Conservation (phyloP, 1,284 basidiomycete species). For the Puccinia coronata region DNA sequence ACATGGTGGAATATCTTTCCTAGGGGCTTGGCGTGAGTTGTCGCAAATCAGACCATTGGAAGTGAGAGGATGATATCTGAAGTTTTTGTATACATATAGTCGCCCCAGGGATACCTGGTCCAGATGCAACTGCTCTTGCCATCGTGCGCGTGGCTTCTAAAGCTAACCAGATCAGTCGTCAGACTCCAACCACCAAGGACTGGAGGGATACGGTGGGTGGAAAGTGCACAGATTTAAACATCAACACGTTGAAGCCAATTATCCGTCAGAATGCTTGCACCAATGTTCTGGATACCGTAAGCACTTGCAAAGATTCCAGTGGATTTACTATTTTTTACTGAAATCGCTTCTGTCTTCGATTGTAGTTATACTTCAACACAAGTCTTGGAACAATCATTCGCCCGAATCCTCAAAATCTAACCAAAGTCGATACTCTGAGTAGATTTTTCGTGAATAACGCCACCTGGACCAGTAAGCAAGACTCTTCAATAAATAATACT, state of each 20-base stretch:
- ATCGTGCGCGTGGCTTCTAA: slow-evolving; percentile 31
- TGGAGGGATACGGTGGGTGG: slow-evolving; percentile 46
- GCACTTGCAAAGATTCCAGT: neutral
- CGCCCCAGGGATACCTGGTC: slow-evolving; percentile 38
- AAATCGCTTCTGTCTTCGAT: neutral
- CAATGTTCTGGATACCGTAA: slow-evolving; percentile 34
- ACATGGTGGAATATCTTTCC: neutral
- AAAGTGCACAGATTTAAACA: slow-evolving; percentile 42
- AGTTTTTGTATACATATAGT: slow-evolving; percentile 7
- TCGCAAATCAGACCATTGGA: neutral
- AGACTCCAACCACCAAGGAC: slow-evolving; percentile 26
- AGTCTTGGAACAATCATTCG: slow-evolving; percentile 45
- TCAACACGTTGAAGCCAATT: slow-evolving; percentile 24
- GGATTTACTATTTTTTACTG: neutral
- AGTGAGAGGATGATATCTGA: neutral
- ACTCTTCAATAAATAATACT: neutral
- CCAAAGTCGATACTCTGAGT: slow-evolving; percentile 44
- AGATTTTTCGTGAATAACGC: slow-evolving; percentile 49
- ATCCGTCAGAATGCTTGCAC: slow-evolving; percentile 31
- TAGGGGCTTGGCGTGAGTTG: slow-evolving; percentile 48
- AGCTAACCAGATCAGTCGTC: neutral
- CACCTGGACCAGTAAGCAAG: slow-evolving; percentile 48
- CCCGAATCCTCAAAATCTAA: slow-evolving; percentile 23
- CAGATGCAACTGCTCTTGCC: slow-evolving; percentile 44
- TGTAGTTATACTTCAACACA: slow-evolving; percentile 45